Base-by-base conservation (phyloP, 352 stramenopile species). In the Pythium dissotocum region DNA sequence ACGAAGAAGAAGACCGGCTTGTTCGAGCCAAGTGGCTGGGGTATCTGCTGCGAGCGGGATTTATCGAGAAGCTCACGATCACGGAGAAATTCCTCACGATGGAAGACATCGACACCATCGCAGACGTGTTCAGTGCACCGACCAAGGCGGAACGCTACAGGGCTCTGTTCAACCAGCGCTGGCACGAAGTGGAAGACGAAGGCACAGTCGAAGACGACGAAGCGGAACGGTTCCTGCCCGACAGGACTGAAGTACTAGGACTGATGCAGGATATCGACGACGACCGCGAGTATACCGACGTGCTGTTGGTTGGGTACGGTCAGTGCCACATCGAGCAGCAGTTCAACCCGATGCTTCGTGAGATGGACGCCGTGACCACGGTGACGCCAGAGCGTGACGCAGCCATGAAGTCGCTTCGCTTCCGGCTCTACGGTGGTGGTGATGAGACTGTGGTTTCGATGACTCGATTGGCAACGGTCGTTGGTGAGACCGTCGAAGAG, bases 11-110 rank as follows among this genome's bases (percentile, higher is more conserved):
- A 16, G 55, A 53, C 1, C 40, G 63, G 48, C 46, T 46, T 21
- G 26, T 55, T 0, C 63, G 63, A 2, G 63, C 63, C 55, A 63
- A 70, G 56, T 70, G 56, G 55, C 28, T 64, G 0, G 54, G 63
- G 2, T 64, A 70, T 40, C 24, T 70, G 2, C 33, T 63, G 6
- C 56, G 56, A 8, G 4, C n/a, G 2, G 55, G 63, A 6, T 7
- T 5, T 3, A 35, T 70, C 6, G 28, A 53, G 46, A 61, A 51
- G n/a, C 42, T 70, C 5, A 58, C 56, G 21, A 28, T 70, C 33
- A 30, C 44, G 8, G 63, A 70, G 2, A 33, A 32, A 6, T 59
- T 14, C 8, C 46, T 69, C 0, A 63, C 63, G 12, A 36, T 58
- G 16, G 42, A 58, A 42, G 63, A 63, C 33, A 38, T 69, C 9